Base-by-base conservation (phyloP, 441 rosid species). In the Flueggea neowawraea region DNA sequence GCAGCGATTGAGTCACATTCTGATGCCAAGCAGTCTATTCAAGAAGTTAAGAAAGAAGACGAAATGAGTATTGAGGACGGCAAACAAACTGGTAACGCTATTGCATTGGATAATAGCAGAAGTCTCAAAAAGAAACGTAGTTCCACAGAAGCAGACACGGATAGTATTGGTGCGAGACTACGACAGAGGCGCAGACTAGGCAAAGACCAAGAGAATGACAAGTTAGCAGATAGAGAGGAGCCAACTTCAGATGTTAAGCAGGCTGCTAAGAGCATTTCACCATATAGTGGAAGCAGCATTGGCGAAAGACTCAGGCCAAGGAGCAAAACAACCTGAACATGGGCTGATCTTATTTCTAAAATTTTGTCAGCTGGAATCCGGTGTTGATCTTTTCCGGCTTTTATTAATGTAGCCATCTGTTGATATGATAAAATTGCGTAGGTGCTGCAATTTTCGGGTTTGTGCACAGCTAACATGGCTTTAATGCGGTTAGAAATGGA, bases 81-180 rank as follows among this genome's bases (percentile, higher is more conserved):
- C 41, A 49, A 73, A 50, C 36, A n/a, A 55, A 55, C 44, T 36
- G 59, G 47, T 52, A 6, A 12, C 31, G 33, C 12, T 60, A 43
- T 5, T 49, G 54, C 45, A 54, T 39, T 10, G 8, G 70, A 36
- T n/a, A 65, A 43, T 6, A 11, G 52, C 28, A 22, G 65, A 31
- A 74, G 69, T 52, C 71, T 17, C 10, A 51, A 47, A 48, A 69
- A 68, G 66, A 76, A 74, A 69, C 16, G 74, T 52, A 6, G 32
- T 52, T 12, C 60, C 52, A 43, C 49, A 15, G 79, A 79, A 57
- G 70, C 78, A 53, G 67, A 52, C 71, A 65, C 66, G 12, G 70
- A 79, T 55, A 82, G 86, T 62, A 80, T 76, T 52, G 83, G 75
- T 57, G 80, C 75, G 76, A 80, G 89, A 74, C 63, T 78, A 44